A percentile compares a stretch with the other conserved stretches of the same genome.
phyloP scores from a whole-genome alignment of 2,329 filamentous ascomycete genomes.

The Diplodia scrobiculata region DNA sequence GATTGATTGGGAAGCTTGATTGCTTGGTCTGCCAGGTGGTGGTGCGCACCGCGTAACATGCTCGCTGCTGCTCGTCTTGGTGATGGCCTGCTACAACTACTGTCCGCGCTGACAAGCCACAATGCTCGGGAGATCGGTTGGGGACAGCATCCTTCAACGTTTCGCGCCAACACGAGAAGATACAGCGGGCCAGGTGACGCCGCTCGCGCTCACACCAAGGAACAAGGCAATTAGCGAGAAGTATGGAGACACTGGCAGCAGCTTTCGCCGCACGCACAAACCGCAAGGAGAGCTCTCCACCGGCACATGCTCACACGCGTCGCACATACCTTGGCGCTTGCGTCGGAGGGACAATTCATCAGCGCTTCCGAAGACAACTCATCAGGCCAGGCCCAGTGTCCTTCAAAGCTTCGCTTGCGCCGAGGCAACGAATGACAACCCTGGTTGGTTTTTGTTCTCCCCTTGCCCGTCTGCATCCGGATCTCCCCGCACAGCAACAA shows the following conservation, averaged over 20 bases:
- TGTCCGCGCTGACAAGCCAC: background rate
- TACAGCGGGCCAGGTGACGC: background rate
- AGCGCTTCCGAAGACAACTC: constrained; percentile 9
- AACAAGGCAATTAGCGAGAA: constrained; percentile 5
- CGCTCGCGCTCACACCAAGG: constrained; percentile 4
- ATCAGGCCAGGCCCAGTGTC: constrained; percentile 12
- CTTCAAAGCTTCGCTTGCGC: constrained; percentile 2
- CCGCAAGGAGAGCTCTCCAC: constrained; percentile 12
- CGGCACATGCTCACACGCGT: constrained; percentile 13
- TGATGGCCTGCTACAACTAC: background rate
- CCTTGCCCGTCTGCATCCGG: constrained; percentile 10
- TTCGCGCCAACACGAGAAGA: background rate
- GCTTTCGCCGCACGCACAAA: constrained; percentile 5
- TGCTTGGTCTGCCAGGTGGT: background rate
- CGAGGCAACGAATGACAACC: constrained; percentile 10
- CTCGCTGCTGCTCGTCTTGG: background rate
- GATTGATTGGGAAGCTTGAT: constrained; percentile 4
- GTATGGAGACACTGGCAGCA: background rate
- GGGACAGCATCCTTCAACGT: background rate
- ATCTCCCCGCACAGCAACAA: constrained; percentile 1
- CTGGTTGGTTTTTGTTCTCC: background rate
- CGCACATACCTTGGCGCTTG: constrained; percentile 8
- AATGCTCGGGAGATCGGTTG: constrained; percentile 16
- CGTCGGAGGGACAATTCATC: constrained; percentile 13
- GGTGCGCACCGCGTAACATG: background rate